A percentile compares a stretch with the other conserved stretches of the same genome.
These are phyloP conservation scores for Arachis stenosperma DNA, from an alignment of 306 rosid species.

Conservation along the genomic window DNA sequence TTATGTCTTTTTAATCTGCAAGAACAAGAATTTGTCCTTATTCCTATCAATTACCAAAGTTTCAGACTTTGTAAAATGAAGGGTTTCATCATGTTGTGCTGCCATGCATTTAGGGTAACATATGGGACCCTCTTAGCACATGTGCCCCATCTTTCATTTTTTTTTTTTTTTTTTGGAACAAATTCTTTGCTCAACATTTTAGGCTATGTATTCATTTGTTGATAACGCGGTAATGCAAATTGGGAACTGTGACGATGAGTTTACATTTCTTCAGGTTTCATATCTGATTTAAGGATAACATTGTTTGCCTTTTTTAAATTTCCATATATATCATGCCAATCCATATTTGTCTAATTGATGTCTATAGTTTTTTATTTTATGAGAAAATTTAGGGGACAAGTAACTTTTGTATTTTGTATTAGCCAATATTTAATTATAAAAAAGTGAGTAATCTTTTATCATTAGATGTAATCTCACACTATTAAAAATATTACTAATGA, in stretches of 20 bases:
- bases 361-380: too few relatives aligned
- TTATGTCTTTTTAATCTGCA: constrained; percentile 41
- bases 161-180: constrained; percentile 25
- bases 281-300: constrained; percentile 27
- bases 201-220: constrained; percentile 29
- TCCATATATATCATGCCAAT: constrained; percentile 1
- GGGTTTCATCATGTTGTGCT: constrained; percentile 36
- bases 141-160: constrained; percentile 9
- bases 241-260: constrained; percentile 31
- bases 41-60: constrained; percentile 45
- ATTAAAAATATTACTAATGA: too few relatives aligned
- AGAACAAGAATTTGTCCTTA: constrained; percentile 44
- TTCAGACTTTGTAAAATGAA: constrained; percentile 28
- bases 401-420: too few relatives aligned
- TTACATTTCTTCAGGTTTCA: constrained; percentile 37
- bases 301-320: constrained; percentile 28
- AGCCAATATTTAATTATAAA: too few relatives aligned
- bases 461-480: too few relatives aligned
- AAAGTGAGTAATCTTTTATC: too few relatives aligned
- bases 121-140: constrained; percentile 53
- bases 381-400: too few relatives aligned
- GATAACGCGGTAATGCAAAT: constrained; percentile 34
- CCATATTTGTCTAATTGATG: background rate
- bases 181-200: constrained; percentile 40
- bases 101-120: constrained; percentile 51